Evolutionary conservation across 768 basidiomycete species (phyloP).

Genomic region (Russula vinacea): DNA sequence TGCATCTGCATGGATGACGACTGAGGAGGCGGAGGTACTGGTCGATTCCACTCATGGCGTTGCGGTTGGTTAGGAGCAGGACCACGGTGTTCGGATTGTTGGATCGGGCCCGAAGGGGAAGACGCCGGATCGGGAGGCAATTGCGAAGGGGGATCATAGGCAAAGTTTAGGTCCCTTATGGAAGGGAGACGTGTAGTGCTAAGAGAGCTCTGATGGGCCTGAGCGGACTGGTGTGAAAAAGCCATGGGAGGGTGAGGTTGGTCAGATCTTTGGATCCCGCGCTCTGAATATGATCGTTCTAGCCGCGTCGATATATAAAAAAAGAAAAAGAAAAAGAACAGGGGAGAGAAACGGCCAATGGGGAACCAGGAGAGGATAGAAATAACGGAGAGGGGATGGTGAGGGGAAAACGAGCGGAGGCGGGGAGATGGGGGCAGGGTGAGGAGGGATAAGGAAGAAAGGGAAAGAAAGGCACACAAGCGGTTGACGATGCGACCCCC

Average conservation of each 20-base stretch:
- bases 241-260: conserved; percentile 42
- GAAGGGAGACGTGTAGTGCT: conserved; percentile 58
- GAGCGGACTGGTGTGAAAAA: conserved; percentile 48
- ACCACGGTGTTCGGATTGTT: conserved; percentile 35
- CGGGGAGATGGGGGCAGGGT: conserved; percentile 38
- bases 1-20: conserved; percentile 27
- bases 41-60: conserved; percentile 38
- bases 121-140: conserved; percentile 36
- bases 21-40: conserved; percentile 25
- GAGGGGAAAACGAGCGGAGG: conserved; percentile 28
- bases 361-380: not conserved
- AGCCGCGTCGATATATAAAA: not conserved
- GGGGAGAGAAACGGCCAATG: not conserved
- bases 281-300: not conserved
- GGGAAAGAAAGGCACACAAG: conserved; percentile 21
- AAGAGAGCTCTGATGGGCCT: conserved; percentile 40
- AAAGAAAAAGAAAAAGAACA: not conserved
- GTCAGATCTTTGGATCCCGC: conserved; percentile 10
- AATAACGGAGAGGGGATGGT: not conserved
- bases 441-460: conserved; percentile 15
- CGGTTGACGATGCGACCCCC: conserved; percentile 21
- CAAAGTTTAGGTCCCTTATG: conserved; percentile 70
- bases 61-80: conserved; percentile 35
- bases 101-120: conserved; percentile 34
- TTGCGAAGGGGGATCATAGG: conserved; percentile 39